Percentiles rank a stretch among this genome's conserved stretches.
phyloP scores from a whole-genome alignment of 306 rosid species.

The Senna siamea region DNA sequence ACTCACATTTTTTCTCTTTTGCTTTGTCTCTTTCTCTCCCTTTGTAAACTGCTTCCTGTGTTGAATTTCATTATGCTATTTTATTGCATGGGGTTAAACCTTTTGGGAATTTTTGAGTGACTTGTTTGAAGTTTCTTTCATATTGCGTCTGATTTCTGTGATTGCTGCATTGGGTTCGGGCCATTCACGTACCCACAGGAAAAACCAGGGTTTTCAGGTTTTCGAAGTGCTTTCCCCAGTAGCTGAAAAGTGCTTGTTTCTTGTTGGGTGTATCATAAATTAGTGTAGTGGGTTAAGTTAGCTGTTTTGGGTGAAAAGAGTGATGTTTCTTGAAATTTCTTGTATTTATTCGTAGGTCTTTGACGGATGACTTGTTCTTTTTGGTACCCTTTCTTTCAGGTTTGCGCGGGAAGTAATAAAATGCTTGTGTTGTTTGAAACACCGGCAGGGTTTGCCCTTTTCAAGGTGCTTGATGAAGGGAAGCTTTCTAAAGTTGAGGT shows the following conservation, averaged over 20 bases:
- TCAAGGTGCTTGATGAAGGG: slow-evolving; percentile 71
- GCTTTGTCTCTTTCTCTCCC: not conserved
- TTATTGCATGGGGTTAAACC: not conserved
- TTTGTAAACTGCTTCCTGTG: not conserved
- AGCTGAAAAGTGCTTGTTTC: not conserved
- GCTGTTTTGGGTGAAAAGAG: not conserved
- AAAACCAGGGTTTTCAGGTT: not conserved
- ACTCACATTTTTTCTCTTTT: not conserved
- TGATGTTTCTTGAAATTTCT: not conserved
- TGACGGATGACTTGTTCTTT: not conserved
- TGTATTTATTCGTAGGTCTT: not conserved
- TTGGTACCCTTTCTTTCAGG: slow-evolving; percentile 32
- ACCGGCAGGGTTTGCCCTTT: slow-evolving; percentile 69
- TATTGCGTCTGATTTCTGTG: not conserved
- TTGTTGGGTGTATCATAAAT: not conserved
- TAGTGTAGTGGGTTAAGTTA: not conserved
- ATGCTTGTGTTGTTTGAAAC: slow-evolving; percentile 73
- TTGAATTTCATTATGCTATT: not conserved
- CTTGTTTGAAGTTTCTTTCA: not conserved
- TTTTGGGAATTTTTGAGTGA: not conserved
- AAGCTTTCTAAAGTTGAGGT: slow-evolving; percentile 73
- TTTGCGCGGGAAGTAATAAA: slow-evolving; percentile 25
- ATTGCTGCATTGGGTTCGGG: not conserved
- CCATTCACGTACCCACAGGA: not conserved
- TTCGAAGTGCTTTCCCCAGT: not conserved